A percentile compares a stretch with the other conserved stretches of the same genome.
Conservation (phyloP, 1,284 basidiomycete genomes). For the Pholiota adiposa region DNA sequence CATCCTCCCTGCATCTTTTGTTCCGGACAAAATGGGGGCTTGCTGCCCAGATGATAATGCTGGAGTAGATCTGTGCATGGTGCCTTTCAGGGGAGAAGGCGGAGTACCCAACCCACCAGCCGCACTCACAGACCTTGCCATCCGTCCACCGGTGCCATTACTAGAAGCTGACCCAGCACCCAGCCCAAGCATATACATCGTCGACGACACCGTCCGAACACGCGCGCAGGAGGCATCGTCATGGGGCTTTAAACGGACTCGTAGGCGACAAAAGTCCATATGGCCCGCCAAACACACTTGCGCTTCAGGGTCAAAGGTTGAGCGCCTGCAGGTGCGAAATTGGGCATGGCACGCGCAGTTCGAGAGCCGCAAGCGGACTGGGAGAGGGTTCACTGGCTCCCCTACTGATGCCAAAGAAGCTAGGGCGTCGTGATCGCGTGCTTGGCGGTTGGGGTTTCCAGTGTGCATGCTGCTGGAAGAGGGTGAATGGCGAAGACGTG, state of each 20-base stretch:
- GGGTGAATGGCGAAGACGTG: conserved; percentile 52
- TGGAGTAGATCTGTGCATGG: not conserved
- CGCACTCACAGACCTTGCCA: not conserved
- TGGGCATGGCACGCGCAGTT: conserved; percentile 65
- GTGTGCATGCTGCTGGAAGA: conserved; percentile 35
- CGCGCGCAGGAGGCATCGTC: conserved; percentile 23
- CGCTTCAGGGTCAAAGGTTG: not conserved
- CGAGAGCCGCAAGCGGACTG: conserved; percentile 54
- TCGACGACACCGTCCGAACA: conserved; percentile 51
- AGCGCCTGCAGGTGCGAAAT: conserved; percentile 25
- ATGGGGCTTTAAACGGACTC: conserved; percentile 19
- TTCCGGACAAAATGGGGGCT: not conserved
- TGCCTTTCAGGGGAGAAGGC: conserved; percentile 6
- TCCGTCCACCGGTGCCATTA: not conserved
- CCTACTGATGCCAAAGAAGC: conserved; percentile 23
- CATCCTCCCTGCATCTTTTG: not conserved
- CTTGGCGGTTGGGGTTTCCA: not conserved
- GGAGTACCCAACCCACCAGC: not conserved
- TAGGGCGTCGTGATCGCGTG: conserved; percentile 18
- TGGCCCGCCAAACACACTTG: conserved; percentile 2
- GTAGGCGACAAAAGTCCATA: conserved; percentile 23
- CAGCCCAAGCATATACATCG: conserved; percentile 66
- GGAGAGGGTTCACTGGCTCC: conserved; percentile 15
- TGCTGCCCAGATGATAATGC: not conserved
- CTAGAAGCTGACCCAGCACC: conserved; percentile 26